Conservation (phyloP, 768 basidiomycete genomes). For the Lactarius evosmus region DNA sequence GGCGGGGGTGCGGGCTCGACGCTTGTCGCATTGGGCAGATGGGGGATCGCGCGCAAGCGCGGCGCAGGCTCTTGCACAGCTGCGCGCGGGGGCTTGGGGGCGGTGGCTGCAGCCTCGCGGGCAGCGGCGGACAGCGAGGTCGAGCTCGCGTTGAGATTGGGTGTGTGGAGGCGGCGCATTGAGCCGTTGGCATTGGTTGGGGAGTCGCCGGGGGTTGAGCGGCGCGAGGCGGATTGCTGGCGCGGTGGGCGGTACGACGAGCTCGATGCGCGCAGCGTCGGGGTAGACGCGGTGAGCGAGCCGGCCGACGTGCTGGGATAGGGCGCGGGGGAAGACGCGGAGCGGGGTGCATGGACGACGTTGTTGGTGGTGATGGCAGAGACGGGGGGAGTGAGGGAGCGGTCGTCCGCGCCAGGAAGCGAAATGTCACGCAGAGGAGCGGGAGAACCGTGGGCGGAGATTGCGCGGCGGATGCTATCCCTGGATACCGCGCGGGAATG, state of each 20-base stretch:
- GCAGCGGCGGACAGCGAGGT: conserved; percentile 29
- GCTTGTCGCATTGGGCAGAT: conserved; percentile 59
- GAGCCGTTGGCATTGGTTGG: conserved; percentile 14
- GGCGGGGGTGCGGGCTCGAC: conserved; percentile 63
- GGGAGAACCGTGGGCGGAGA: conserved; percentile 4
- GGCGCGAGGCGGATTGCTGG: conserved; percentile 6
- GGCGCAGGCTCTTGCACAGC: conserved; percentile 30
- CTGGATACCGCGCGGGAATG: neutral
- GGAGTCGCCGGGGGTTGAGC: conserved; percentile 18
- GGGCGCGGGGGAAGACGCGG: conserved; percentile 2
- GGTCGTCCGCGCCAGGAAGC: conserved; percentile 14
- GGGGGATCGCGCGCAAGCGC: conserved; percentile 49
- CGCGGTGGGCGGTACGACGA: conserved; percentile 16
- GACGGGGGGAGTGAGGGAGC: conserved; percentile 21
- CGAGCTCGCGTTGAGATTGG: conserved; percentile 21
- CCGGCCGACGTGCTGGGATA: conserved; percentile 15
- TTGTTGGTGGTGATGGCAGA: conserved; percentile 7
- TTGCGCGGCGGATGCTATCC: conserved; percentile 2
- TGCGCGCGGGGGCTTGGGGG: conserved; percentile 15
- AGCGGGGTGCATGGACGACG: conserved; percentile 1
- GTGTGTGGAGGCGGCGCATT: conserved; percentile 18
- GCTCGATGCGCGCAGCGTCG: conserved; percentile 11
- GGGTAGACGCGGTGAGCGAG: conserved; percentile 16
- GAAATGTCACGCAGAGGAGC: conserved; percentile 3
- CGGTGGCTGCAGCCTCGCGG: conserved; percentile 23